Evolutionary conservation across 2,329 filamentous ascomycete genomes (phyloP), one percentile per base, ranked within the genome.

Genomic region (Cladosporium cucumerinum): DNA sequence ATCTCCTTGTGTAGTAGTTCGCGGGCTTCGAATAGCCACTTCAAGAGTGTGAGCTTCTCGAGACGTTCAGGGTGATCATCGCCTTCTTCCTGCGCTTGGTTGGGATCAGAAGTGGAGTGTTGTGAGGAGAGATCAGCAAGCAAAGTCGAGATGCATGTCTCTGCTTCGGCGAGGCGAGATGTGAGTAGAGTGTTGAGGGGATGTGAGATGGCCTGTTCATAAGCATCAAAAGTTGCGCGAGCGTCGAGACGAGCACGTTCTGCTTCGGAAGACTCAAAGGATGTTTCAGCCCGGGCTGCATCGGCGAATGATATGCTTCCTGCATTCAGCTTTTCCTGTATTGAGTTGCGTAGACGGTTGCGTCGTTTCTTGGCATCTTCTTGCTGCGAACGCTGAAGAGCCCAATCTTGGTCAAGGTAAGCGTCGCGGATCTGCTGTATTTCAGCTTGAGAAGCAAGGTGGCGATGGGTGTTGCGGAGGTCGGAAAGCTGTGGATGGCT

Each of bases 21-120:
- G n/a, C 93, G 88, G 0, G 91, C 90, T 76, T 99, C 95, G 71
- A 97, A 98, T 10, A 98, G 87, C 93, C 95, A 98, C 74, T 98
- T 99, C 16, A 98, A 83, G 57, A 97, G 85, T 0, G 94, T 98
- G 14, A 99, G 83, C 78, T 97, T 96, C 77, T 99, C 95, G 2
- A 98, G 82, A 0, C 98, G 84, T 77, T 99, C 95, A 0, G 95
- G 95, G 74, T 93, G 89, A 76, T 97, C 94, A 71, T 98, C 94
- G 21, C 95, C 94, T 79, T 97, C 94, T 77, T 97, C 93, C 76
- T 97, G 93, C 0, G 93, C 90, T 76, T 92, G 87, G 72, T 96
- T 94, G 0, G 93, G 90, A 68, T 87, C 86, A 4, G 85, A 81
- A 52, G 84, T 82, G 74, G 86, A 89, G 65, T 85, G 89, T 67